Percentiles rank a stretch among this genome's conserved stretches.
Conservation (phyloP, 2,329 filamentous ascomycete genomes). For the Neofusicoccum sp. region DNA sequence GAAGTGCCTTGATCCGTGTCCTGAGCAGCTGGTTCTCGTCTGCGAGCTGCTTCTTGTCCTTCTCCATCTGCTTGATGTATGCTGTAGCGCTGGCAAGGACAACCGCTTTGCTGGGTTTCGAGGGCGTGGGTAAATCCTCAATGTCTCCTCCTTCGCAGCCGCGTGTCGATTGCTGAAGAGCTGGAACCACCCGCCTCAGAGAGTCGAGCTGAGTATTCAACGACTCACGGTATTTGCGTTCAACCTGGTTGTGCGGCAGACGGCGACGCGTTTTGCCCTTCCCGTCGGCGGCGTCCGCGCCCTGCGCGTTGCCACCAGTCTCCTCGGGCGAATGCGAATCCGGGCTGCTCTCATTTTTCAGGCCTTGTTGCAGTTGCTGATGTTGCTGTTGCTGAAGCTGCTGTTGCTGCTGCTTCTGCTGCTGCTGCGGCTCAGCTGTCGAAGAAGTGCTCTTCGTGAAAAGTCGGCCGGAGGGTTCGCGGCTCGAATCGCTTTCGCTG, state of each 20-base stretch:
- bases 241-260: constrained; percentile 49
- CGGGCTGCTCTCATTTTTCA: constrained; percentile 38
- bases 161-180: constrained; percentile 40
- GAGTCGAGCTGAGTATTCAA: constrained; percentile 51
- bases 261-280: constrained; percentile 40
- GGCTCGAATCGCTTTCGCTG: constrained; percentile 33
- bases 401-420: constrained; percentile 27
- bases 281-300: constrained; percentile 26
- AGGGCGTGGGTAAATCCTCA: constrained; percentile 45
- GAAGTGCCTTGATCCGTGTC: constrained; percentile 45
- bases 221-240: constrained; percentile 51
- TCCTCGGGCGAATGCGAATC: constrained; percentile 31
- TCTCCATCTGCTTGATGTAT: constrained; percentile 51
- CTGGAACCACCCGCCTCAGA: constrained; percentile 42
- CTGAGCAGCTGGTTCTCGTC: constrained; percentile 44
- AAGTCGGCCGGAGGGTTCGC: constrained; percentile 33
- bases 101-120: constrained; percentile 49
- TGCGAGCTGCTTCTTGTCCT: constrained; percentile 42
- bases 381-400: constrained; percentile 25
- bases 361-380: constrained; percentile 26
- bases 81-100: constrained; percentile 50
- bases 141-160: constrained; percentile 41
- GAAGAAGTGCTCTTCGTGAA: constrained; percentile 25
- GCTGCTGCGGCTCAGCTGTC: constrained; percentile 8
- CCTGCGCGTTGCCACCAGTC: constrained; percentile 26